Evolutionary conservation across 352 stramenopile species (phyloP).

Genomic region (Pythium plurisporium): DNA sequence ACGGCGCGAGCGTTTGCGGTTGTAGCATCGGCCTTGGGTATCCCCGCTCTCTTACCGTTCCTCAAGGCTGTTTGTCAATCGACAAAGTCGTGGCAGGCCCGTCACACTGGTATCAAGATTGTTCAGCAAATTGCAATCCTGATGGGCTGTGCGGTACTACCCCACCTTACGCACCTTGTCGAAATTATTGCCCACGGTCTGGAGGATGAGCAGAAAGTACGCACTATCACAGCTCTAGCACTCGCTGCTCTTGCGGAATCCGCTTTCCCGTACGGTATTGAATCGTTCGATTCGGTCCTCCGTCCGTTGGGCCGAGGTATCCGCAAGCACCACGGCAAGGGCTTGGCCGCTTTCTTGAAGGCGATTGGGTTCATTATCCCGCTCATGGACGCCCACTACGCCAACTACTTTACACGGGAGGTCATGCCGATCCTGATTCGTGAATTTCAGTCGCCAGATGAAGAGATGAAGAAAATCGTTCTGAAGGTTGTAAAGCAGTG

Average conservation of each 20-base stretch:
- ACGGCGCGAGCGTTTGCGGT: conserved; percentile 98
- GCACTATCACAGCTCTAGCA: conserved; percentile 97
- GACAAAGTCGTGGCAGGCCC: conserved; percentile 97
- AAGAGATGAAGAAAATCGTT: conserved; percentile 99
- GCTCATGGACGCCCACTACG: conserved; percentile 99
- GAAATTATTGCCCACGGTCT: conserved; percentile 98
- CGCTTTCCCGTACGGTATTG: conserved; percentile 98
- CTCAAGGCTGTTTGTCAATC: conserved; percentile 98
- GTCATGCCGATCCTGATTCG: conserved; percentile 99
- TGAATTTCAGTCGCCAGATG: conserved; percentile 98
- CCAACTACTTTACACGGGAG: conserved; percentile 98
- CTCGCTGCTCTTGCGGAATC: conserved; percentile 97
- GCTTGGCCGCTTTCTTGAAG: conserved; percentile 98
- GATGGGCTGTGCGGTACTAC: conserved; percentile 97
- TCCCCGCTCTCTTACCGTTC: conserved; percentile 97
- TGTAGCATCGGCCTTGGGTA: conserved; percentile 97
- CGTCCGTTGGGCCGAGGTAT: conserved; percentile 97
- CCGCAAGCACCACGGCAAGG: conserved; percentile 96
- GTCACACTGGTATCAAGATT: conserved; percentile 99
- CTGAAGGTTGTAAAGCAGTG: conserved; percentile 98
- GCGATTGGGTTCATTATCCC: conserved; percentile 99
- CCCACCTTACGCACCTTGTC: conserved; percentile 97
- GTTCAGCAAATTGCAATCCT: conserved; percentile 99
- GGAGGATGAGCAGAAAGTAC: conserved; percentile 97
- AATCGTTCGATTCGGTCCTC: conserved; percentile 99